phyloP scores from a whole-genome alignment of 345 rosid genomes.

The Ricinus communis region DNA sequence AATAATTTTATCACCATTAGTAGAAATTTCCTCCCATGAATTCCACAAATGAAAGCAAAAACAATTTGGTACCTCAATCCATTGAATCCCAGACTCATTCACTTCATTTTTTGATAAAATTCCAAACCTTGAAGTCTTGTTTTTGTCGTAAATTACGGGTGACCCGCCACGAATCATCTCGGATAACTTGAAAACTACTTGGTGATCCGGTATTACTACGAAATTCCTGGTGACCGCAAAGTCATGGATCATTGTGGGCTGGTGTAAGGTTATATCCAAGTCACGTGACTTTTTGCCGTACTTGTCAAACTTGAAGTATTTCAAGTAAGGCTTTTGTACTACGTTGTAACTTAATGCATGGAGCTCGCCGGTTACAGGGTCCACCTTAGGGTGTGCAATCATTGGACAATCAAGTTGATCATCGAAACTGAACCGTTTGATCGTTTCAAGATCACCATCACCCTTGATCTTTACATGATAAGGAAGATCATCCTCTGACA shows the following conservation, averaged over 20 bases:
- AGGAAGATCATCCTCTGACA: constrained; percentile 85
- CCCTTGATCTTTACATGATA: constrained; percentile 53
- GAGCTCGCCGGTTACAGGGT: constrained; percentile 57
- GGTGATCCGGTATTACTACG: constrained; percentile 69
- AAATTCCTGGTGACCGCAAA: constrained; percentile 57
- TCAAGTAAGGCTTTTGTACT: constrained; percentile 52
- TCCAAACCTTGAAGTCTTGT: constrained; percentile 55
- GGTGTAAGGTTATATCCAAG: constrained; percentile 40
- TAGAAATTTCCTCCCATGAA: constrained; percentile 65
- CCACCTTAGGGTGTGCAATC: constrained; percentile 80
- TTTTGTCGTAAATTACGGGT: constrained; percentile 53
- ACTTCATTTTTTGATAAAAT: constrained; percentile 42
- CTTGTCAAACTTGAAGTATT: constrained; percentile 49
- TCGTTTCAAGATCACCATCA: constrained; percentile 53
- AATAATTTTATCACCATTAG: constrained; percentile 36
- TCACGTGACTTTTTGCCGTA: constrained; percentile 53
- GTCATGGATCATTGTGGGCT: constrained; percentile 74
- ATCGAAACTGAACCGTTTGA: constrained; percentile 56
- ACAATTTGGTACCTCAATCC: constrained; percentile 58
- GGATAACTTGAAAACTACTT: constrained; percentile 67
- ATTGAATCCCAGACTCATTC: constrained; percentile 41
- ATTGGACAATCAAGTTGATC: constrained; percentile 53
- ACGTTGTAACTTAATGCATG: constrained; percentile 64
- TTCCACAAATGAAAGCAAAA: constrained; percentile 80
- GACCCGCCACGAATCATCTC: constrained; percentile 74